Conservation (phyloP, 2,329 filamentous ascomycete species). For the Clonostachys sp. region DNA sequence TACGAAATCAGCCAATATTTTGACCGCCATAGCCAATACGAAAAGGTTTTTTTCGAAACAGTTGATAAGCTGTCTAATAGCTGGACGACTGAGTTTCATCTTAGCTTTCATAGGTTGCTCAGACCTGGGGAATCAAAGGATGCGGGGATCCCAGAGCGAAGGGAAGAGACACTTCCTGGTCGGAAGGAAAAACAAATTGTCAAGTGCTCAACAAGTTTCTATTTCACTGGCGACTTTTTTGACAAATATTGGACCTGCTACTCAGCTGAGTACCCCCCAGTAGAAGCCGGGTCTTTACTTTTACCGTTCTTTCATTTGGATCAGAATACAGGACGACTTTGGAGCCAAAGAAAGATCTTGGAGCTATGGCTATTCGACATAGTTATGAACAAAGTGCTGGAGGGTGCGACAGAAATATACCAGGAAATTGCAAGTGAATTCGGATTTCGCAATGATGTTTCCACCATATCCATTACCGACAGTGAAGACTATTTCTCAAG, state of each 20-base stretch:
- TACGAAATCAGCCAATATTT: neutral
- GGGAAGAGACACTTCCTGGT: too few relatives aligned
- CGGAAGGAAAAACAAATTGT: neutral
- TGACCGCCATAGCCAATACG: neutral
- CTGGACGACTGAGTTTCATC: neutral
- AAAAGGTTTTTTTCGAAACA: neutral
- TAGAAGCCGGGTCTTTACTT: too few relatives aligned
- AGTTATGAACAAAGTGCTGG: neutral
- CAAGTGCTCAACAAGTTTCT: neutral
- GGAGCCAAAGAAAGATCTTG: neutral
- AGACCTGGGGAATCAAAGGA: too few relatives aligned
- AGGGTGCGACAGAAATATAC: neutral
- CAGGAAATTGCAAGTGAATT: neutral
- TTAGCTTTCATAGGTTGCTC: neutral
- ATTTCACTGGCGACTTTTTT: neutral
- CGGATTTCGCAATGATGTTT: neutral
- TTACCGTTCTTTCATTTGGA: too few relatives aligned
- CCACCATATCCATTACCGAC: neutral
- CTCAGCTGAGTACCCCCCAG: neutral
- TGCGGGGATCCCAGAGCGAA: too few relatives aligned
- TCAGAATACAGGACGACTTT: neutral
- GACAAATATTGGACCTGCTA: constrained; percentile 1
- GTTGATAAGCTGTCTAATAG: neutral
- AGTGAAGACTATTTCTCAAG: constrained; percentile 1
- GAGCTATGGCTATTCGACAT: neutral